Conservation (phyloP, 352 stramenopile species). For the Plasmopara viticola region DNA sequence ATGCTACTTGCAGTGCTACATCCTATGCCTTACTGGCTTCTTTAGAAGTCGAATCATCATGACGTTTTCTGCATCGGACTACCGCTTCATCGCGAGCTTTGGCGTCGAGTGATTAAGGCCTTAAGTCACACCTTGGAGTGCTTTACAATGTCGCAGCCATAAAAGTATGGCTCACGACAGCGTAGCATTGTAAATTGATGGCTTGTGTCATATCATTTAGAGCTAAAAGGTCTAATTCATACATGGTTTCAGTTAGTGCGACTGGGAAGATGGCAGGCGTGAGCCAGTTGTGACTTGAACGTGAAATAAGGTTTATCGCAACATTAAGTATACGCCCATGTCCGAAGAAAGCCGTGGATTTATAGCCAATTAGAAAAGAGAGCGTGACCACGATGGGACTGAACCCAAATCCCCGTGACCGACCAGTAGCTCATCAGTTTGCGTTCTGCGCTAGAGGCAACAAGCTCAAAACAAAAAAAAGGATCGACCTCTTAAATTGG, state of each 20-base stretch:
- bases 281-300: no score
- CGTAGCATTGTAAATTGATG: neutral
- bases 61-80: no score
- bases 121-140: neutral
- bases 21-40: no score
- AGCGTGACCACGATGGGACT: slow-evolving; percentile 1
- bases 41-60: no score
- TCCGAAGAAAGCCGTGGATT: neutral
- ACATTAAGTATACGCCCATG: neutral
- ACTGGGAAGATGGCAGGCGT: neutral
- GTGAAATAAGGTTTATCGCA: no score
- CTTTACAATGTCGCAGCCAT: neutral
- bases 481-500: neutral
- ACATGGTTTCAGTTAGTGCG: neutral
- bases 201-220: neutral
- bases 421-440: slow-evolving; percentile 20
- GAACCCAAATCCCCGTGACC: slow-evolving; percentile 11
- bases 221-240: neutral
- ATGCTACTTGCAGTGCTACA: no score
- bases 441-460: slow-evolving; percentile 12
- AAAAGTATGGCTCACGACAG: neutral
- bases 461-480: slow-evolving; percentile 1
- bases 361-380: slow-evolving; percentile 5
- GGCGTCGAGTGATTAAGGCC: no score
- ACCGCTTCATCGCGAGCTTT: no score